Percentiles rank a stretch among this genome's conserved stretches.
phyloP scores from a whole-genome alignment of 2,329 filamentous ascomycete species.

The Pseudofabraea citricarpa region DNA sequence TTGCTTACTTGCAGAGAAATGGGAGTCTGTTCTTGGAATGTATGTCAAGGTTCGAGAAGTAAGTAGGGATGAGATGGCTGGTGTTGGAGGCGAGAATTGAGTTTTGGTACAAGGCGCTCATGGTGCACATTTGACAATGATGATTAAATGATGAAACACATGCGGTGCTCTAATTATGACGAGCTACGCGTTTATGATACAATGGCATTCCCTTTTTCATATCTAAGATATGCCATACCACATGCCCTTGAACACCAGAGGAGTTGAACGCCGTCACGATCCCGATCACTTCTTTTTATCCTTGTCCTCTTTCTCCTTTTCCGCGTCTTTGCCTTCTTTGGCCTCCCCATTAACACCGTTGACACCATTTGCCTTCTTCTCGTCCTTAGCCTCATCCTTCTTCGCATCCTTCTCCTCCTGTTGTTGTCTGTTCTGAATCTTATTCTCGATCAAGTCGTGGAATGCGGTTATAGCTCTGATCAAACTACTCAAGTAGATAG shows the following conservation, averaged over 20 bases:
- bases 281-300: constrained; percentile 39
- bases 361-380: constrained; percentile 52
- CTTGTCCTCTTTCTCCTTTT: constrained; percentile 52
- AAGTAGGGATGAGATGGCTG: constrained; percentile 65
- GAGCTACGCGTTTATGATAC: constrained; percentile 29
- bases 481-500: constrained; percentile 93
- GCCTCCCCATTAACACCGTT: constrained; percentile 48
- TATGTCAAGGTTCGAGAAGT: constrained; percentile 52
- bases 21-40: constrained; percentile 48
- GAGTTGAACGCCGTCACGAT: constrained; percentile 15
- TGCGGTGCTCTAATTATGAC: constrained; percentile 20
- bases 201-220: constrained; percentile 20
- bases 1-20: constrained; percentile 68
- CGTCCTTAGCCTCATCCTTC: constrained; percentile 55
- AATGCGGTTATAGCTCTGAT: constrained; percentile 98
- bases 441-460: constrained; percentile 99
- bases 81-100: constrained; percentile 42
- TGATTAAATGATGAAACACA: constrained; percentile 8
- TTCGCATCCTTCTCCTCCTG: constrained; percentile 91
- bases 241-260: constrained; percentile 20
- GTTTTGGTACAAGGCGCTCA: neutral
- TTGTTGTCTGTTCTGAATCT: constrained; percentile 97
- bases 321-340: constrained; percentile 43
- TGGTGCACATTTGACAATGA: neutral
- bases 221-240: constrained; percentile 20